phyloP scores from a whole-genome alignment of 2,329 filamentous ascomycete species.

The Alternaria incomplexa region DNA sequence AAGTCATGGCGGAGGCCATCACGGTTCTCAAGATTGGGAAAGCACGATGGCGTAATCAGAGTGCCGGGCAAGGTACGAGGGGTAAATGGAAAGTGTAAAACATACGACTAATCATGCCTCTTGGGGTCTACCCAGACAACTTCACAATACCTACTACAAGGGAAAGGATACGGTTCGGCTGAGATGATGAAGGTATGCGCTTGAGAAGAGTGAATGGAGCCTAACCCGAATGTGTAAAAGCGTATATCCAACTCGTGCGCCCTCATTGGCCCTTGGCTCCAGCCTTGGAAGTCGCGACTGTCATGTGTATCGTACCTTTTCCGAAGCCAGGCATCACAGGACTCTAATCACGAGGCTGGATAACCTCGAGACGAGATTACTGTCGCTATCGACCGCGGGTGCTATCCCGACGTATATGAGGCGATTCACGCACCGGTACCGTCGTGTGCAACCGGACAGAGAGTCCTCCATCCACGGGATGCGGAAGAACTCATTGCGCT shows the following conservation, averaged over 20 bases:
- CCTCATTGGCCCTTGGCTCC: constrained; percentile 4
- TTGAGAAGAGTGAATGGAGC: constrained; percentile 3
- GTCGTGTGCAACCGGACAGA: constrained; percentile 1
- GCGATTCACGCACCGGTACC: not conserved
- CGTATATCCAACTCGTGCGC: constrained; percentile 3
- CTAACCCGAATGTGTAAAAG: constrained; percentile 3
- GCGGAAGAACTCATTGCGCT: constrained; percentile 6
- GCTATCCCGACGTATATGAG: not conserved
- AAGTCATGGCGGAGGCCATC: constrained; percentile 10
- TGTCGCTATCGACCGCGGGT: not conserved
- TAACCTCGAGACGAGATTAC: not conserved
- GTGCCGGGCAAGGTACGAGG: not conserved
- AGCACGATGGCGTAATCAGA: constrained; percentile 2
- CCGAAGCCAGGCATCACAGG: not conserved
- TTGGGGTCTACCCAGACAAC: not conserved
- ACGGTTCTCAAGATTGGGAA: constrained; percentile 8
- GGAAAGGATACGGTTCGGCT: not conserved
- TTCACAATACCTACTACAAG: not conserved
- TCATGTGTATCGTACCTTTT: not conserved
- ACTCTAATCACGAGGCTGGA: not conserved
- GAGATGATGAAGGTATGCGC: not conserved
- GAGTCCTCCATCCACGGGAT: constrained; percentile 1
- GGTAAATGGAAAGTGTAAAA: not conserved
- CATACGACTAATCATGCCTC: constrained; percentile 4
- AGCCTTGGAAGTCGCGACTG: not conserved